Percentiles rank a stretch among this genome's conserved stretches.
Conservation (phyloP, 495 filamentous ascomycete species). For the Bacidia rubella region DNA sequence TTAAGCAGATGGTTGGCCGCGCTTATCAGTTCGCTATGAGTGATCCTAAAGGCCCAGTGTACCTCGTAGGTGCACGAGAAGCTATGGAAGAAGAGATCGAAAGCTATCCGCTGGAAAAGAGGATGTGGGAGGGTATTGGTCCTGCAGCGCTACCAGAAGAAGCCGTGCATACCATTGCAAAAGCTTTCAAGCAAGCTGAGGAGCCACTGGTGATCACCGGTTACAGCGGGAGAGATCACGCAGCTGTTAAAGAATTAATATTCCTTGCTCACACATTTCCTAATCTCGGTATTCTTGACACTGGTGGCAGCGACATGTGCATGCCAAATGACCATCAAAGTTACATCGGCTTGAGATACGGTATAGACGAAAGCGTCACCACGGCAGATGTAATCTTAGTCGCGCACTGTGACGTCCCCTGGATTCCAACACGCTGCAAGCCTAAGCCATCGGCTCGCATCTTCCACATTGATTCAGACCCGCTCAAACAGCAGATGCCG, state of each 20-base stretch:
- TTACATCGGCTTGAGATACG: slow-evolving; percentile 65
- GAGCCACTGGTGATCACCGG: slow-evolving; percentile 72
- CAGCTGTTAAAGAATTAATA: slow-evolving; percentile 58
- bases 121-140: slow-evolving; percentile 60
- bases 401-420: slow-evolving; percentile 72
- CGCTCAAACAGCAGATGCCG: slow-evolving; percentile 78
- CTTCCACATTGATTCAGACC: slow-evolving; percentile 77
- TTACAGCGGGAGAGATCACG: slow-evolving; percentile 65
- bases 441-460: slow-evolving; percentile 45
- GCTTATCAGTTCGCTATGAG: slow-evolving; percentile 76
- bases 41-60: slow-evolving; percentile 75
- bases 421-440: slow-evolving; percentile 50
- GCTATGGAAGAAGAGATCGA: slow-evolving; percentile 86
- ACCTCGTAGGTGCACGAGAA: slow-evolving; percentile 72
- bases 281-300: slow-evolving; percentile 74
- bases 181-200: slow-evolving; percentile 57
- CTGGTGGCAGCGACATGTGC: slow-evolving; percentile 88
- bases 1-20: slow-evolving; percentile 91
- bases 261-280: slow-evolving; percentile 63
- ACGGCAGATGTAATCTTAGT: slow-evolving; percentile 78
- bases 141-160: slow-evolving; percentile 56
- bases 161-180: slow-evolving; percentile 54
- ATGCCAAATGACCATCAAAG: slow-evolving; percentile 71
- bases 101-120: slow-evolving; percentile 63
- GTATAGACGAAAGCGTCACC: slow-evolving; percentile 57